phyloP scores from a whole-genome alignment of 202 grass and related monocot species.

The Hordeum pubiflorum region DNA sequence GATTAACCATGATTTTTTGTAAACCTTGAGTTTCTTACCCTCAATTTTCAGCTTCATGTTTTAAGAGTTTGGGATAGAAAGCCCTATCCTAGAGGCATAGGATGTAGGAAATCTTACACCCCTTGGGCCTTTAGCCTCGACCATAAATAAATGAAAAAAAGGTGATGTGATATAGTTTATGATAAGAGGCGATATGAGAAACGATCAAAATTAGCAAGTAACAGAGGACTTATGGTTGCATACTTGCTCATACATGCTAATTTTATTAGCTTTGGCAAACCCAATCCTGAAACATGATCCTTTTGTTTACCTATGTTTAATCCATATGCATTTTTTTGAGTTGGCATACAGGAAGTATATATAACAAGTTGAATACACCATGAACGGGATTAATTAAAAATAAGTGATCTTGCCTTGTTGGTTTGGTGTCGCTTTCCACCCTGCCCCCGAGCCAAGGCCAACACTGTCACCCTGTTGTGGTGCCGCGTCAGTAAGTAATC shows the following conservation, averaged over 20 bases:
- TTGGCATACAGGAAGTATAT: too few species aligned
- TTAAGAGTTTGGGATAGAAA: neutral
- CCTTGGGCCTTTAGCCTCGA: neutral
- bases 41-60: neutral
- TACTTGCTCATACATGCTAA: neutral
- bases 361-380: neutral
- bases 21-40: neutral
- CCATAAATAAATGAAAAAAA: neutral
- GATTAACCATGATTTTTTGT: neutral
- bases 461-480: neutral
- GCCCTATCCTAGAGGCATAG: neutral
- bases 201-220: neutral
- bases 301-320: neutral
- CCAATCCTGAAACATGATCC: neutral
- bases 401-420: neutral
- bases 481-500: conserved; percentile 15
- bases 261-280: neutral
- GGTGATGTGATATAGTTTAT: neutral
- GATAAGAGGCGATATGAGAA: neutral
- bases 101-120: too few species aligned
- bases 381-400: neutral
- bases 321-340: too few species aligned
- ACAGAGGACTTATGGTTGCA: neutral
- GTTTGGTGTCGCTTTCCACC: neutral
- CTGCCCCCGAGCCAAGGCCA: neutral